A percentile compares a stretch with the other conserved stretches of the same genome.
Evolutionary conservation across 345 rosid genomes (phyloP).

Genomic region (Citrus trifoliata): DNA sequence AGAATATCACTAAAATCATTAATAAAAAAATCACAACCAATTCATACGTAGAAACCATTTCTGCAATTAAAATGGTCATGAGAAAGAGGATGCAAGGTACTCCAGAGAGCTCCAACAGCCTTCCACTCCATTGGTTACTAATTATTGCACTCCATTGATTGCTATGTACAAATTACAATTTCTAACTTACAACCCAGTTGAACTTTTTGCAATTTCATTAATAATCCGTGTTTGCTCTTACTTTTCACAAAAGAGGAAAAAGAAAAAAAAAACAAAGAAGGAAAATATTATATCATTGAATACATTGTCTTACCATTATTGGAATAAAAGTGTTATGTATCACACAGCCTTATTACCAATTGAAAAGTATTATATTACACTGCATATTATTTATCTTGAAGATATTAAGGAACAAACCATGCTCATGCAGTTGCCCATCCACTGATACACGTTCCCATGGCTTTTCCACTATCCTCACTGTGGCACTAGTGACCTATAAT

Average conservation of each 20-base stretch:
- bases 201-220: not conserved
- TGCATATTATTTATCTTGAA: not conserved
- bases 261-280: not conserved
- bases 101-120: not conserved
- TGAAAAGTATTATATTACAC: not conserved
- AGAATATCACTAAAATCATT: not conserved
- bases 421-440: slow-evolving; percentile 69
- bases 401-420: slow-evolving; percentile 43
- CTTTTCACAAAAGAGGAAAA: not conserved
- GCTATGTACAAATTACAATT: not conserved
- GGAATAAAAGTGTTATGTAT: not conserved
- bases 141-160: not conserved
- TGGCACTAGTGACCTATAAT: slow-evolving; percentile 66
- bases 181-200: not conserved
- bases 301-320: not conserved
- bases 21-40: not conserved
- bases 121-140: not conserved
- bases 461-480: slow-evolving; percentile 76
- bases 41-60: no score
- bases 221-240: not conserved
- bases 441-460: slow-evolving; percentile 86
- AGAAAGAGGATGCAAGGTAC: no score
- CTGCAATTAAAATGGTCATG: no score
- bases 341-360: not conserved
- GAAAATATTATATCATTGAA: not conserved